Conservation (phyloP, 2,329 filamentous ascomycete genomes). For the Fusarium anthophilum region DNA sequence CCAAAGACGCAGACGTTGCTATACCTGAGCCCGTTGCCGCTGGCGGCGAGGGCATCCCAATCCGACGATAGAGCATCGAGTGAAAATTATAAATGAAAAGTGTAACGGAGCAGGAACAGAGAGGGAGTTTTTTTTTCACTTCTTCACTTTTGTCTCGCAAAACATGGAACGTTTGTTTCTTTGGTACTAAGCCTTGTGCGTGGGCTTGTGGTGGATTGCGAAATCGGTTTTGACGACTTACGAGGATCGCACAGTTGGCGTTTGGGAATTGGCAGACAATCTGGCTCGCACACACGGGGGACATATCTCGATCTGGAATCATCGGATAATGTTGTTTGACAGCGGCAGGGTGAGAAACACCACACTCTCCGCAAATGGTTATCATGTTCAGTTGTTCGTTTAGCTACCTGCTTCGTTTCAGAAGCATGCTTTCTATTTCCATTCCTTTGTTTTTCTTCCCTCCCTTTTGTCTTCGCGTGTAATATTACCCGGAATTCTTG, state of each 20-base stretch:
- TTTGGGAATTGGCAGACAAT: constrained; percentile 43
- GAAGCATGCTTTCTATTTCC: constrained; percentile 27
- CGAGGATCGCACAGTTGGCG: constrained; percentile 44
- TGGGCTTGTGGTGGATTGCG: constrained; percentile 32
- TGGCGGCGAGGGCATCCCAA: constrained; percentile 63
- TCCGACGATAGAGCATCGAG: constrained; percentile 60
- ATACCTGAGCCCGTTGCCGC: constrained; percentile 32
- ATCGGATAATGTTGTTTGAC: constrained; percentile 37
- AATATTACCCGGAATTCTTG: constrained; percentile 4
- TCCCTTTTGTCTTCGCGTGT: constrained; percentile 2
- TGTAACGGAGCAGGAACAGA: background rate
- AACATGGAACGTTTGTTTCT: constrained; percentile 18
- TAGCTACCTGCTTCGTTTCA: constrained; percentile 32
- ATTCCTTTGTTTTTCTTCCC: constrained; percentile 3
- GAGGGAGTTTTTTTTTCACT: background rate
- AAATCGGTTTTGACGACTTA: constrained; percentile 42
- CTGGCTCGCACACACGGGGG: constrained; percentile 37
- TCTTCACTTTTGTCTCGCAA: constrained; percentile 2
- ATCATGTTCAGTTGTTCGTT: constrained; percentile 40
- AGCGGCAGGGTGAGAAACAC: constrained; percentile 13
- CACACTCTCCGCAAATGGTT: constrained; percentile 23
- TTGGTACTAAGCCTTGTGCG: constrained; percentile 26
- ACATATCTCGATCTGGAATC: constrained; percentile 37
- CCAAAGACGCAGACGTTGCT: constrained; percentile 49
- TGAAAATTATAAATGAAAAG: constrained; percentile 5